Base-by-base conservation (phyloP, 2,329 filamentous ascomycete species). In the Rutstroemia sp. region DNA sequence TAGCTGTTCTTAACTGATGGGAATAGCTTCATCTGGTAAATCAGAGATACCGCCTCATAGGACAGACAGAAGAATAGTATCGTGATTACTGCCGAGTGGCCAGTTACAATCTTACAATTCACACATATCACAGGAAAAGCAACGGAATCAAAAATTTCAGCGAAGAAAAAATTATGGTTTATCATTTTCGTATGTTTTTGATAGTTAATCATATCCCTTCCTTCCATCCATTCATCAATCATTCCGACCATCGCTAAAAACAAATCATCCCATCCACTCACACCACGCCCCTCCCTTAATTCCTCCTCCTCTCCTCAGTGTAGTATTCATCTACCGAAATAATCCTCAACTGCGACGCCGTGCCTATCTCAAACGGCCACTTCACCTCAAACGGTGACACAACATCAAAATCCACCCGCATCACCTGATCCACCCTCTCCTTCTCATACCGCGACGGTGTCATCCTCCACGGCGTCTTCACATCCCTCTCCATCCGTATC, bases 321-420 rank as follows among this genome's bases (percentile, higher is more conserved):
- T 30, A 45, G 17, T 25, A 51, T 8, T 23, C 16, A 37, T 51
- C n/a, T 7, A 37, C 19, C 21, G 44, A 25, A 12, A 56, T 17
- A 53, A 56, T 53, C 10, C 49, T 52, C 9, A 56, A 41, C 8
- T 41, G 27, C 12, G 30, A 39, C 34, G 48, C 54, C 42, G 30
- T 34, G 4, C 54, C 48, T 2, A 52, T 41, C n/a, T 56, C 48
- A 25, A 52, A 52, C 1, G 47, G 47, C 19, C 37, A 44, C 19
- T n/a, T 12, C 4, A 56, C 38, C 19, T 56, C 47, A 39, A 56
- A 51, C 8, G 48, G 54, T 30, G 54, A 39, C 19, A 27, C 30
- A 23, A 56, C n/a, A 42, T 48, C 19, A 12, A 51, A 27, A 7
- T 38, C 14, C 41, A 44, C 38, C 39, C 23, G 30, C 8, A 12